Evolutionary conservation across 306 rosid species (phyloP), one percentile per base, ranked within the genome.

Genomic region (Spatholobus suberectus): DNA sequence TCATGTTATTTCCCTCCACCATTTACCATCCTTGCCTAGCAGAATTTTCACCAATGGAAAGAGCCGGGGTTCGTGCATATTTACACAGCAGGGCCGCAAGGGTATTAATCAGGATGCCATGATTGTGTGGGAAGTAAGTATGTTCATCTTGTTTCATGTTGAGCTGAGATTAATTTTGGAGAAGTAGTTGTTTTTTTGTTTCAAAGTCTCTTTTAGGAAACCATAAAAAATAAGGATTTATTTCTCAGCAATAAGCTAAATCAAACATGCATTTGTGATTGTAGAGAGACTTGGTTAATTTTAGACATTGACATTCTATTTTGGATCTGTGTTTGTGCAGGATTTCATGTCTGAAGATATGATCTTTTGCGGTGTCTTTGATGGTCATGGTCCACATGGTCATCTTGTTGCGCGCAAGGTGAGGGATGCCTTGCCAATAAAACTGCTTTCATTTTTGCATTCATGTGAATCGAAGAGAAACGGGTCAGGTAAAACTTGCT

Each of bases 81-180:
- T 96, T 78, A 94, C 99, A 0, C 98, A 96, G 89, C 98, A 94
- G 85, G 99, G 99, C 37, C 98, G 97, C n/a, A 96, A 96, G 88
- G 99, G 99, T 72, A 92, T 96, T 78, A 96, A 96, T 85, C 99
- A 96, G 89, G 99, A 96, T 76, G 97, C 99, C 78, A 96, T 96
- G 99, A 58, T 96, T 88, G 99, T 94, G 69, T 96, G 99, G 99
- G 99, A 96, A 88, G 99, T 96, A 84, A 83, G 97, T 91, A 74
- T 79, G 47, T 52, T 32, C 18, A 57, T 68, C 23, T 59, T 49
- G 18, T 63, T 32, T 29, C 70, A 32, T 32, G 44, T 63, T 63
- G 21, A 63, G 43, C 3, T 15, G 44, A 15, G 43, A 6, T 17
- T 63, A 17, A 17, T 63, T 63, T 63, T 52, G 41, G 0, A 23